phyloP scores from a whole-genome alignment of 768 basidiomycete species.

The Leccinum fibrillosum region DNA sequence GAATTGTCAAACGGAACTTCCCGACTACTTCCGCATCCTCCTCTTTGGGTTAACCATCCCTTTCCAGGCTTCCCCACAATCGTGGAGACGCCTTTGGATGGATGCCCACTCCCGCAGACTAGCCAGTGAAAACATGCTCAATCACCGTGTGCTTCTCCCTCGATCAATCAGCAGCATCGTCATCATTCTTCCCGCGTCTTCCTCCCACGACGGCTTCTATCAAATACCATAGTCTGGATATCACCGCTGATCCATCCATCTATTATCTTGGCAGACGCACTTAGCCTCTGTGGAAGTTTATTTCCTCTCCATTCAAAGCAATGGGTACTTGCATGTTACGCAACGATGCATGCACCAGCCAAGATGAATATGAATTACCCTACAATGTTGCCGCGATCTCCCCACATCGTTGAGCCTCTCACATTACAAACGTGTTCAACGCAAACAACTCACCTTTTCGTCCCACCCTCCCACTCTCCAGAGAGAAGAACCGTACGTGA shows the following conservation, averaged over 20 bases:
- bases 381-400: too few species aligned
- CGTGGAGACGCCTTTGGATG: not conserved
- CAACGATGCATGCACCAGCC: not conserved
- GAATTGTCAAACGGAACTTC: too few species aligned
- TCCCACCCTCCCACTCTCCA: too few species aligned
- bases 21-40: too few species aligned
- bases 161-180: conserved; percentile 6
- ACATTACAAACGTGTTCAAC: not conserved
- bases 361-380: not conserved
- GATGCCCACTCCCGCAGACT: conserved; percentile 1
- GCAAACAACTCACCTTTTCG: too few species aligned
- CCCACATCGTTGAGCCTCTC: conserved; percentile 1
- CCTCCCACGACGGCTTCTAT: conserved; percentile 20
- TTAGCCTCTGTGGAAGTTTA: conserved; percentile 4
- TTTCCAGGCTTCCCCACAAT: conserved; percentile 25
- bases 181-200: conserved; percentile 12
- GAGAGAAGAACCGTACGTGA: too few species aligned
- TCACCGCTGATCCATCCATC: conserved; percentile 8
- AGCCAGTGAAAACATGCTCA: conserved; percentile 4
- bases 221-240: conserved; percentile 17
- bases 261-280: conserved; percentile 4
- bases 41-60: not conserved
- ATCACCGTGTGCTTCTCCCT: conserved; percentile 6
- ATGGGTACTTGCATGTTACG: conserved; percentile 3
- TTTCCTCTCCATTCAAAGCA: not conserved